A percentile compares a stretch with the other conserved stretches of the same genome.
phyloP scores from a whole-genome alignment of 768 basidiomycete species.

The Suillus ampliporus region DNA sequence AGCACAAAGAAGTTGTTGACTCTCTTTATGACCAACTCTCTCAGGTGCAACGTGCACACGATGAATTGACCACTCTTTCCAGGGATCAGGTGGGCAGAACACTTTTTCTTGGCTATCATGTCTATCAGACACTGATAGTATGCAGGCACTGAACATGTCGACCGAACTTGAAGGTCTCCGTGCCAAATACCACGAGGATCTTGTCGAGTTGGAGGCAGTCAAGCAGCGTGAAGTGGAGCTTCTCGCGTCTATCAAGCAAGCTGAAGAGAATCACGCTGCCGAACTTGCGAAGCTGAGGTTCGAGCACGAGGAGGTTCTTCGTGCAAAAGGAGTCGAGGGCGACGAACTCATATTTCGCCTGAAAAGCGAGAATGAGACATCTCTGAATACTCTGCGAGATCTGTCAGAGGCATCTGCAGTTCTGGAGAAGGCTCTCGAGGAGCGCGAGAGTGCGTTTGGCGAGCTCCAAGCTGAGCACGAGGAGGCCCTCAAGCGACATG shows the following conservation, averaged over 20 bases:
- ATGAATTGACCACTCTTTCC: slow-evolving; percentile 80
- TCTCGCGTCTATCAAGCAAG: slow-evolving; percentile 51
- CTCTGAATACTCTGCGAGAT: slow-evolving; percentile 43
- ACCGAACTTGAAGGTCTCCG: slow-evolving; percentile 81
- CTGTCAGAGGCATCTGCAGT: slow-evolving; percentile 47
- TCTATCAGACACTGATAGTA: slow-evolving; percentile 2
- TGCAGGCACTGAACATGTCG: slow-evolving; percentile 84
- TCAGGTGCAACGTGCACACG: slow-evolving; percentile 77
- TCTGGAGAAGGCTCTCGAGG: slow-evolving; percentile 55
- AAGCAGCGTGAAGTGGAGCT: slow-evolving; percentile 63
- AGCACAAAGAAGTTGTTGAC: slow-evolving; percentile 83
- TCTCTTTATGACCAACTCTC: slow-evolving; percentile 68
- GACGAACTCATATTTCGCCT: slow-evolving; percentile 49
- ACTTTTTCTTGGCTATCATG: not conserved
- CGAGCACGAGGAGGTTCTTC: slow-evolving; percentile 51
- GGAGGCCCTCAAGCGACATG: slow-evolving; percentile 55
- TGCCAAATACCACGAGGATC: slow-evolving; percentile 58
- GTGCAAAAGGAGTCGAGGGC: slow-evolving; percentile 47
- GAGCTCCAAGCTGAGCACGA: slow-evolving; percentile 60
- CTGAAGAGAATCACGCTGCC: slow-evolving; percentile 53
- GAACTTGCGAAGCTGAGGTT: slow-evolving; percentile 53
- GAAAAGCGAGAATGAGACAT: slow-evolving; percentile 54
- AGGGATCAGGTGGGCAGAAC: slow-evolving; percentile 72
- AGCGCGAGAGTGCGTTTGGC: slow-evolving; percentile 66
- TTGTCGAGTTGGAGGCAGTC: slow-evolving; percentile 58